Conservation (phyloP, 805 yeast species). For the Lachancea nothofagi region DNA sequence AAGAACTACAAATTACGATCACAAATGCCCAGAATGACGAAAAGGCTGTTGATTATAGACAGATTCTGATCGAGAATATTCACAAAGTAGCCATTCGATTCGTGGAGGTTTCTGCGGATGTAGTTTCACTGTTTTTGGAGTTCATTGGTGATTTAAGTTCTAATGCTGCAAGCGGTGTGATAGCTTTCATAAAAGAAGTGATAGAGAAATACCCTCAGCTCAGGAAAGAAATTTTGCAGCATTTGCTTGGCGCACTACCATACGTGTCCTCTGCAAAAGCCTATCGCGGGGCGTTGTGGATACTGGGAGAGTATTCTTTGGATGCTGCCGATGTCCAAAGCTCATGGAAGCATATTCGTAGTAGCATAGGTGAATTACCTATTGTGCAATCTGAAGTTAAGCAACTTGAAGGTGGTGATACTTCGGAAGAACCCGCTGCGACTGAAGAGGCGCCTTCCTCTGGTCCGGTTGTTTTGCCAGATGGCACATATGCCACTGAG, state of each 20-base stretch:
- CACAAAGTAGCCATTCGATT: conserved; percentile 84
- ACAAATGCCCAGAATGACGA: conserved; percentile 58
- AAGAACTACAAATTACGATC: conserved; percentile 76
- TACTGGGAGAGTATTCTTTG: conserved; percentile 83
- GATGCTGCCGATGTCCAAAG: conserved; percentile 67
- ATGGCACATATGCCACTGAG: conserved; percentile 98
- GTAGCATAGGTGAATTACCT: conserved; percentile 86
- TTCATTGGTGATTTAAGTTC: conserved; percentile 81
- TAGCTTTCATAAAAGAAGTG: conserved; percentile 89
- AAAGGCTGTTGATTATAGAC: conserved; percentile 80
- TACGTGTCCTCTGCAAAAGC: conserved; percentile 82
- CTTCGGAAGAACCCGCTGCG: conserved; percentile 32
- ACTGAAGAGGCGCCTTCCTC: conserved; percentile 31
- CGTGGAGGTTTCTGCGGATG: conserved; percentile 85
- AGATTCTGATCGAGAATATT: conserved; percentile 78
- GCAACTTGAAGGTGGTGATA: conserved; percentile 26
- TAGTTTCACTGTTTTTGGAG: conserved; percentile 81
- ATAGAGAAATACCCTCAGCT: conserved; percentile 85
- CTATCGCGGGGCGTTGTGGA: conserved; percentile 91
- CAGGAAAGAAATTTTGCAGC: conserved; percentile 56
- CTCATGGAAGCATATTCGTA: conserved; percentile 83
- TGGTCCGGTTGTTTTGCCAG: conserved; percentile 90
- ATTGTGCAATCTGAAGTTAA: conserved; percentile 69
- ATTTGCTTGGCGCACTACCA: conserved; percentile 58
- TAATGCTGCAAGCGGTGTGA: conserved; percentile 80